Base-by-base conservation (phyloP, 768 basidiomycete genomes). In the Inosperma sp. region DNA sequence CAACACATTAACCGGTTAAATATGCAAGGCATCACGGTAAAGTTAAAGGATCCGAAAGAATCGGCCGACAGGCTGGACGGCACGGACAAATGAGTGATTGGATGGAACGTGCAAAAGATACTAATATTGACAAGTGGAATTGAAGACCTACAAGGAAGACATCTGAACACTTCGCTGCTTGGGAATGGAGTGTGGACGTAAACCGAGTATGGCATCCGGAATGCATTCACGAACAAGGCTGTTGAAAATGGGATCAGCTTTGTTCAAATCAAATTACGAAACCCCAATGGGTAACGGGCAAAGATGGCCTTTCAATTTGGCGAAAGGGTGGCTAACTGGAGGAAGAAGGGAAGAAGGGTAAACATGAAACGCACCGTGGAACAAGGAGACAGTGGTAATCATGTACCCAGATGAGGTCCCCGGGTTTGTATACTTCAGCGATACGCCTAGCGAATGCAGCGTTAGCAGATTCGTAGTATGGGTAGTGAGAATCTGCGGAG, bases 101-200 rank as follows among this genome's bases (percentile, higher is more conserved):
- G n/a, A n/a, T n/a, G n/a, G n/a, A n/a, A n/a, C n/a, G n/a, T n/a
- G n/a, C n/a, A n/a, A n/a, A 21, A 22, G 29, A 31, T 22, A 34
- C 26, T 17, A 36, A n/a, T 21, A 52, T 7, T n/a, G n/a, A n/a
- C n/a, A n/a, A n/a, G n/a, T n/a, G n/a, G n/a, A 16, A 26, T 34
- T 37, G 33, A 22, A 16, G n/a, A 80, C 86, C 67, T 58, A 88
- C 91, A 82, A 2, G 93, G 93, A 34, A 96, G 71, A 68, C 90
- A 95, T 49, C 94, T 77, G 77, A 98, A 99, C 56, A 97, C 87
- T 63, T 99, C 95, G 54, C 87, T 90, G 64, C 86, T 90, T 4
- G 95, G 95, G 84, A 97, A 98, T 10, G 95, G 94, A 1, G 95
- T 97, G 70, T 99, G 95, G 37, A 97, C 87, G 69, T 54, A 99